phyloP scores from a whole-genome alignment of 345 rosid genomes.

The Lepidium sativum region DNA sequence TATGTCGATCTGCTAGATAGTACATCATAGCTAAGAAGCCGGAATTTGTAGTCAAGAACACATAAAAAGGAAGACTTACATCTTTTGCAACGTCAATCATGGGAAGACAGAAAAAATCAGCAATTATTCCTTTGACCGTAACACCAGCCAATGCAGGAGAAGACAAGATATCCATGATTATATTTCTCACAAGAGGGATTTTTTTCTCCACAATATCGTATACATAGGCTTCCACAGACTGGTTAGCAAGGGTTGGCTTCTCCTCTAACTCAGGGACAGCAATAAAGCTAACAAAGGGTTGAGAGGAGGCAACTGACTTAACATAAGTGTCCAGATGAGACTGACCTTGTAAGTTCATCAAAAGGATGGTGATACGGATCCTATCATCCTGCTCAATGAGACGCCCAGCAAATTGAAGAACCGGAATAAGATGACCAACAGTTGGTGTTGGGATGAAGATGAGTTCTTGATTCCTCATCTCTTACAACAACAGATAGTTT shows the following conservation, averaged over 20 bases:
- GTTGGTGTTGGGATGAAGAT: slow-evolving; percentile 25
- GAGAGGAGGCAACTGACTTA: slow-evolving; percentile 20
- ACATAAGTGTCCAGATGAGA: slow-evolving; percentile 17
- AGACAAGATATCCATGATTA: slow-evolving; percentile 12
- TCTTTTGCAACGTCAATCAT: slow-evolving; percentile 37
- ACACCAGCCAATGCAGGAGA: slow-evolving; percentile 17
- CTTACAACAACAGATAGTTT: not conserved
- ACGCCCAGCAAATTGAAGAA: slow-evolving; percentile 39
- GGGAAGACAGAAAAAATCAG: slow-evolving; percentile 40
- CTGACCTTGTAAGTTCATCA: slow-evolving; percentile 27
- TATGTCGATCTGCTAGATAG: slow-evolving; percentile 29
- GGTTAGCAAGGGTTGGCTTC: not conserved
- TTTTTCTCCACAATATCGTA: not conserved
- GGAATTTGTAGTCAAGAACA: slow-evolving; percentile 36
- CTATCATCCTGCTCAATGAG: slow-evolving; percentile 33
- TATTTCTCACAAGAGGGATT: slow-evolving; percentile 20
- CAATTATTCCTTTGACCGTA: slow-evolving; percentile 31
- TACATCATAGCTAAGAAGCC: slow-evolving; percentile 35
- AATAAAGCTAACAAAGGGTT: slow-evolving; percentile 19
- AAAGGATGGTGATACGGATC: slow-evolving; percentile 28
- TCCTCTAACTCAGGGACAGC: slow-evolving; percentile 24
- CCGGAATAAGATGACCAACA: slow-evolving; percentile 41
- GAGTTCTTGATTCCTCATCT: slow-evolving; percentile 19
- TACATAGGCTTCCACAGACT: slow-evolving; percentile 18
- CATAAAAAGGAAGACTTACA: slow-evolving; percentile 37